These are phyloP conservation scores for Yamadazyma philogaea DNA, from an alignment of 805 yeast genomes.

Conservation along the genomic window DNA sequence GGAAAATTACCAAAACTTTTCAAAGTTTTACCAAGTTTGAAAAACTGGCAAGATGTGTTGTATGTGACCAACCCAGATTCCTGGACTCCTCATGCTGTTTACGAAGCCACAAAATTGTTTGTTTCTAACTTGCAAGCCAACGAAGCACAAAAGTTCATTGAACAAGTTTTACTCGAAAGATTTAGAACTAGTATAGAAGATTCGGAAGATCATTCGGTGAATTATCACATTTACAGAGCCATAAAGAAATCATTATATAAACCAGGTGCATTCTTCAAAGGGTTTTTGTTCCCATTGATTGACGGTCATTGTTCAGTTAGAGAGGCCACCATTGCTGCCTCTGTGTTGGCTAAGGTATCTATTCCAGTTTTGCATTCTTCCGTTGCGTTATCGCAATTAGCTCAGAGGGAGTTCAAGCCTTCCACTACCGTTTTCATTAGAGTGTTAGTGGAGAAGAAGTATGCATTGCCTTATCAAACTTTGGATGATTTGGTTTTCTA, in stretches of 20 bases:
- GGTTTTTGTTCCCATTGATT: conserved; percentile 86
- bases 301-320: conserved; percentile 86
- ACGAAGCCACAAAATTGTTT: conserved; percentile 91
- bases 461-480: conserved; percentile 95
- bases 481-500: conserved; percentile 91
- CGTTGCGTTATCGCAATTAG: conserved; percentile 83
- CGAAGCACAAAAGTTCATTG: conserved; percentile 84
- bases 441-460: conserved; percentile 86
- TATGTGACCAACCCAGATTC: conserved; percentile 87
- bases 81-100: conserved; percentile 95
- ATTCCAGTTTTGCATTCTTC: conserved; percentile 95
- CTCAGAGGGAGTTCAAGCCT: conserved; percentile 79
- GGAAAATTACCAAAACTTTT: conserved; percentile 96
- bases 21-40: conserved; percentile 88
- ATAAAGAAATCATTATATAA: conserved; percentile 90
- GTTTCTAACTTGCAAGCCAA: conserved; percentile 84
- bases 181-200: conserved; percentile 70
- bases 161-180: conserved; percentile 62
- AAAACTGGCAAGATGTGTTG: conserved; percentile 93
- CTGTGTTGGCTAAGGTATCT: conserved; percentile 83
- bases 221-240: conserved; percentile 90
- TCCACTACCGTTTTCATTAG: conserved; percentile 88
- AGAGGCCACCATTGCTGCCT: conserved; percentile 94
- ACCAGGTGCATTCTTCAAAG: conserved; percentile 97
- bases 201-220: conserved; percentile 71